Conservation (phyloP, 1,139 yeast genomes). For the Scheffersomyces insectosa region DNA sequence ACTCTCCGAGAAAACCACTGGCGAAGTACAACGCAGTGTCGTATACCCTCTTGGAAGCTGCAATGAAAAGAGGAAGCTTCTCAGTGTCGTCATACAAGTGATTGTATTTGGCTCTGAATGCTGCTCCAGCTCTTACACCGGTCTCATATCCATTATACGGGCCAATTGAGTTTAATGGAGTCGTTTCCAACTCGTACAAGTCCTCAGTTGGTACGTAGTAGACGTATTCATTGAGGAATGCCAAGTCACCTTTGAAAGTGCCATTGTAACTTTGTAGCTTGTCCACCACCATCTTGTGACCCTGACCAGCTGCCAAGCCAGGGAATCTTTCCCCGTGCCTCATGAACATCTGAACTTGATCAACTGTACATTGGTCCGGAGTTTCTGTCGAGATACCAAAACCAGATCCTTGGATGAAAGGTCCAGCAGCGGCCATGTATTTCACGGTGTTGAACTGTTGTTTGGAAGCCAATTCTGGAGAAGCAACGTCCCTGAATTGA, state of each 20-base stretch:
- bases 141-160: constrained; percentile 20
- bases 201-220: constrained; percentile 20
- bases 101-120: constrained; percentile 32
- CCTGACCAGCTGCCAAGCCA: constrained; percentile 20
- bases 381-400: constrained; percentile 42
- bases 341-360: constrained; percentile 58
- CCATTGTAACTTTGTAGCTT: constrained; percentile 19
- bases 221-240: constrained; percentile 26
- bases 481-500: constrained; percentile 18
- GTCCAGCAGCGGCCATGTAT: constrained; percentile 46
- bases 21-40: constrained; percentile 32
- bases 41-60: constrained; percentile 29
- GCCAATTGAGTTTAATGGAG: constrained; percentile 7
- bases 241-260: constrained; percentile 22
- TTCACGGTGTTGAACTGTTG: constrained; percentile 37
- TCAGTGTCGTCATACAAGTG: constrained; percentile 17
- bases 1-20: constrained; percentile 20
- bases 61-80: constrained; percentile 31
- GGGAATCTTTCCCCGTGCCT: constrained; percentile 77
- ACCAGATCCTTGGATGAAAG: constrained; percentile 43
- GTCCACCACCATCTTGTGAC: constrained; percentile 20
- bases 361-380: constrained; percentile 54
- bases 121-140: constrained; percentile 32
- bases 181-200: constrained; percentile 20
- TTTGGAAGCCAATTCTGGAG: constrained; percentile 25